phyloP scores from a whole-genome alignment of 2,329 filamentous ascomycete genomes.

The Fusarium ambrosium region DNA sequence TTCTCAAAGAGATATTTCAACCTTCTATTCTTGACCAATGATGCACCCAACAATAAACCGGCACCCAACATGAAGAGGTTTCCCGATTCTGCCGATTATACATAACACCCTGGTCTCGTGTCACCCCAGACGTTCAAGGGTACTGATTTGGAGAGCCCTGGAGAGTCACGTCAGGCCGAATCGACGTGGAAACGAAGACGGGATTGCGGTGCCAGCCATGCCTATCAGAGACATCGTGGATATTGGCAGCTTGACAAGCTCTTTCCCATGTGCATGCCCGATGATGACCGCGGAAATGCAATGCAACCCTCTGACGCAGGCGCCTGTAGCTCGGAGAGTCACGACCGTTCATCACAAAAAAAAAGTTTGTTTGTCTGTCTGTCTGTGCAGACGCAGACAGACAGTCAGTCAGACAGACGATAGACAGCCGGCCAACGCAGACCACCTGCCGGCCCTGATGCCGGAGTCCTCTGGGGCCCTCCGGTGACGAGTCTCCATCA shows the following conservation, averaged over 20 bases:
- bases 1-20: slow-evolving; percentile 7
- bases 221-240: not conserved
- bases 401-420: not conserved
- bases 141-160: slow-evolving; percentile 6
- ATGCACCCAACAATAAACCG: not conserved
- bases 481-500: not conserved
- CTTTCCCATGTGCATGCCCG: not conserved
- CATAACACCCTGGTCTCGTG: not conserved
- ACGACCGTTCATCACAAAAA: not conserved
- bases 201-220: slow-evolving; percentile 11
- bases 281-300: slow-evolving; percentile 33
- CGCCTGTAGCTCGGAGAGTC: slow-evolving; percentile 4
- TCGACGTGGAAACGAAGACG: slow-evolving; percentile 4
- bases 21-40: slow-evolving; percentile 6
- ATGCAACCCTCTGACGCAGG: slow-evolving; percentile 30
- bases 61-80: slow-evolving; percentile 3
- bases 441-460: not conserved
- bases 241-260: slow-evolving; percentile 14
- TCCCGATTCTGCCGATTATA: slow-evolving; percentile 3
- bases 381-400: not conserved
- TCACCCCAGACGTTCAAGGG: slow-evolving; percentile 13
- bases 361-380: not conserved
- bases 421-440: slow-evolving; percentile 5
- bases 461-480: not conserved
- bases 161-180: slow-evolving; percentile 21